Evolutionary conservation across 1,139 yeast genomes (phyloP).

Genomic region (Saccharomyces hybrid): DNA sequence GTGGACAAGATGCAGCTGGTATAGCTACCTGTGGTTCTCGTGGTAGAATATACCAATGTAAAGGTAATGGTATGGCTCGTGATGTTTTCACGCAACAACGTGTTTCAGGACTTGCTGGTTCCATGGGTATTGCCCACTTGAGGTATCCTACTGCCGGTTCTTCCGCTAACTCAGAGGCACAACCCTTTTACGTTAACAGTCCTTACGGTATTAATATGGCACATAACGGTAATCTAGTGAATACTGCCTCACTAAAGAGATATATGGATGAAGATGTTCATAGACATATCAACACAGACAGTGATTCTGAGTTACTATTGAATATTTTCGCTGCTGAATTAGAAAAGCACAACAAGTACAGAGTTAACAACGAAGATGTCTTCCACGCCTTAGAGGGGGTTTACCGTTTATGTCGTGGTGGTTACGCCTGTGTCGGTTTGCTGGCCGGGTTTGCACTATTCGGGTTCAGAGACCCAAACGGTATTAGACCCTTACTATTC

Average conservation of each 20-base stretch:
- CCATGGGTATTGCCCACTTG: slow-evolving; percentile 91
- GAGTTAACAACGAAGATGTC: slow-evolving; percentile 87
- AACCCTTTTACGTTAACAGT: slow-evolving; percentile 94
- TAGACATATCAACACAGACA: slow-evolving; percentile 94
- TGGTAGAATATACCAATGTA: slow-evolving; percentile 93
- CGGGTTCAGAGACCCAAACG: slow-evolving; percentile 96
- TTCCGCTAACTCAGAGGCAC: slow-evolving; percentile 93
- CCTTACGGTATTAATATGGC: slow-evolving; percentile 89
- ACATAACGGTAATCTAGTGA: slow-evolving; percentile 93
- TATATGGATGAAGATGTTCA: slow-evolving; percentile 91
- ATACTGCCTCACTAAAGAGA: slow-evolving; percentile 66
- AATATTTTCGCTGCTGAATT: slow-evolving; percentile 89
- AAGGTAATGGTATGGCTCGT: slow-evolving; percentile 98
- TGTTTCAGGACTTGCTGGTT: slow-evolving; percentile 74
- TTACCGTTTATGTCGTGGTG: slow-evolving; percentile 77
- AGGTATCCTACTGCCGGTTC: slow-evolving; percentile 98
- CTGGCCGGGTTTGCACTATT: slow-evolving; percentile 92
- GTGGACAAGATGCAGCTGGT: slow-evolving; percentile 99
- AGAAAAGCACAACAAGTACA: slow-evolving; percentile 83
- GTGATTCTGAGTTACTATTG: slow-evolving; percentile 84
- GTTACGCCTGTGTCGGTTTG: slow-evolving; percentile 92
- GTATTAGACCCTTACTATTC: slow-evolving; percentile 81
- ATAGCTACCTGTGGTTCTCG: slow-evolving; percentile 91
- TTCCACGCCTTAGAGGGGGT: slow-evolving; percentile 82
- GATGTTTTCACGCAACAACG: slow-evolving; percentile 88